Conservation (phyloP, 306 rosid species). For the Mimosa pudica region DNA sequence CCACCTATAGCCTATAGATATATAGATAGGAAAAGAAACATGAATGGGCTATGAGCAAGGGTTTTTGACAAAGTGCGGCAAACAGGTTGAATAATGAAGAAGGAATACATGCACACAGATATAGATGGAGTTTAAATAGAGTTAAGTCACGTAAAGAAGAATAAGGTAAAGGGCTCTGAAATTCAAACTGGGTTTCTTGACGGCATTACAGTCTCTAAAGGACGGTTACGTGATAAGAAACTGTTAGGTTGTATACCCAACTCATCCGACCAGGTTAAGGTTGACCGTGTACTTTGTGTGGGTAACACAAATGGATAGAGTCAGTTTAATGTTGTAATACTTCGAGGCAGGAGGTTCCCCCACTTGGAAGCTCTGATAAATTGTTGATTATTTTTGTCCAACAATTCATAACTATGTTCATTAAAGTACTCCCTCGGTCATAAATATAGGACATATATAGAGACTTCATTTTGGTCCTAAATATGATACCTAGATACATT, state of each 20-base stretch:
- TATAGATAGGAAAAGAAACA: neutral
- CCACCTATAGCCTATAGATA: neutral
- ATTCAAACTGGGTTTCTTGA: constrained; percentile 32
- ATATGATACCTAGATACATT: no score
- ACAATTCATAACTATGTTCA: no score
- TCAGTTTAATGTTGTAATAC: constrained; percentile 33
- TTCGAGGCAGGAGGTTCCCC: constrained; percentile 39
- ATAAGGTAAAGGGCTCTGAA: constrained; percentile 15
- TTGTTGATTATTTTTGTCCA: neutral
- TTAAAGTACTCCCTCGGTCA: no score
- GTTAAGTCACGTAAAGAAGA: neutral
- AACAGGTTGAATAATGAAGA: neutral
- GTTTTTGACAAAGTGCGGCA: constrained; percentile 1
- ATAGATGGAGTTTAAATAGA: neutral
- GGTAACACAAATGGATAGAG: constrained; percentile 17
- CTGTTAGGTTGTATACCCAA: neutral
- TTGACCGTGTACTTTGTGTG: constrained; percentile 29
- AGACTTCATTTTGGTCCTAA: no score
- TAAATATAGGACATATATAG: no score
- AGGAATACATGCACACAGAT: neutral
- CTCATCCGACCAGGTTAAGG: constrained; percentile 4
- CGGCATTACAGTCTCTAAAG: neutral
- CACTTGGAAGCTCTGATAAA: neutral
- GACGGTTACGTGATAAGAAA: neutral
- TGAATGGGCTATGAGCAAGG: neutral